Evolutionary conservation across 306 rosid species (phyloP).

Genomic region (Delonix regia): DNA sequence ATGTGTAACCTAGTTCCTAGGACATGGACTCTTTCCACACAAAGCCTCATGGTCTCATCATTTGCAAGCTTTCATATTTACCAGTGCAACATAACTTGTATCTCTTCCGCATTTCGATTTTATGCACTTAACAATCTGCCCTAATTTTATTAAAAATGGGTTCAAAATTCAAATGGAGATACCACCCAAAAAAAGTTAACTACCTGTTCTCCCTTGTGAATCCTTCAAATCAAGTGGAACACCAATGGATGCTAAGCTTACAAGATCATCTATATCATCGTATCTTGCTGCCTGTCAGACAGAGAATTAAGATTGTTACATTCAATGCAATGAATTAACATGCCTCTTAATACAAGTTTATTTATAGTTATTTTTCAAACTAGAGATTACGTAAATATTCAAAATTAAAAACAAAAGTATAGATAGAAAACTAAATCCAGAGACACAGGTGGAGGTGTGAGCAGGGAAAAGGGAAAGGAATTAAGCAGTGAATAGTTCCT

Average conservation of each 20-base stretch:
- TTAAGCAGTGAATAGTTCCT: neutral
- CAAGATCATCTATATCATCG: conserved; percentile 66
- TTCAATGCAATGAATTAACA: neutral
- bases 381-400: neutral
- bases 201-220: conserved; percentile 76
- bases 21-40: neutral
- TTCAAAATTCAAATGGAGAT: neutral
- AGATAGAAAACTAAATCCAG: neutral
- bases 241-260: conserved; percentile 55
- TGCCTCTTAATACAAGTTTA: neutral
- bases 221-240: conserved; percentile 78
- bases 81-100: neutral
- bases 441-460: neutral
- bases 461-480: neutral
- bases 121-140: neutral
- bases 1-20: neutral
- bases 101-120: neutral
- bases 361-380: neutral
- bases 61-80: neutral
- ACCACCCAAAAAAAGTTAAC: neutral
- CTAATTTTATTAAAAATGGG: neutral
- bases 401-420: neutral
- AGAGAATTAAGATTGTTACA: neutral
- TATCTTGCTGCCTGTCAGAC: conserved; percentile 73
- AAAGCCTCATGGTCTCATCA: neutral